A percentile compares a stretch with the other conserved stretches of the same genome.
phyloP scores from a whole-genome alignment of 108 stramenopile genomes.

The Pseudonitzschia multiseries region DNA sequence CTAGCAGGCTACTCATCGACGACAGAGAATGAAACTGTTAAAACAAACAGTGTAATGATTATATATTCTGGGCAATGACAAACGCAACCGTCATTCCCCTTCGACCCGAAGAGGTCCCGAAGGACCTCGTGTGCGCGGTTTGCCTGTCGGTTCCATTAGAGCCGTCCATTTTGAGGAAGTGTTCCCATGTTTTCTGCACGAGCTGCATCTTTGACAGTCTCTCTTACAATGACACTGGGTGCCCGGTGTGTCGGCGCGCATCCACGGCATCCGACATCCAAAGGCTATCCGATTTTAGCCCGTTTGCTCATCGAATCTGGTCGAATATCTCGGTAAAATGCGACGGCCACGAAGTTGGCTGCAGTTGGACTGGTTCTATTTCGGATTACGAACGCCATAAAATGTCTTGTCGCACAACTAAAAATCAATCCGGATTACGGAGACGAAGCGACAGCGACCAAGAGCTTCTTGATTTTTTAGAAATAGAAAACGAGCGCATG shows the following conservation, averaged over 20 bases:
- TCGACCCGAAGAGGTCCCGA: slow-evolving; percentile 17
- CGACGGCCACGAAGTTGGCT: slow-evolving; percentile 14
- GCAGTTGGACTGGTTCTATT: slow-evolving; percentile 32
- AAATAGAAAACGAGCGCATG: neutral
- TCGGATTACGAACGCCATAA: slow-evolving; percentile 15
- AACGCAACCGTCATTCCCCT: neutral
- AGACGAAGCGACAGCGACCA: slow-evolving; percentile 1
- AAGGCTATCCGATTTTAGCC: neutral
- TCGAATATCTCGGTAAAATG: slow-evolving; percentile 27
- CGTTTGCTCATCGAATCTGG: slow-evolving; percentile 27
- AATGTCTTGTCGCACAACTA: neutral
- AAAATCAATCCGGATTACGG: neutral
- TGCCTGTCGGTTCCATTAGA: slow-evolving; percentile 29
- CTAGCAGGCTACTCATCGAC: no score
- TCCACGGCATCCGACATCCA: neutral
- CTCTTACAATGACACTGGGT: neutral
- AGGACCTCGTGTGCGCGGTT: slow-evolving; percentile 31
- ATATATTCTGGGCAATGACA: neutral
- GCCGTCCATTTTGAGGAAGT: slow-evolving; percentile 12
- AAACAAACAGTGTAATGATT: no score
- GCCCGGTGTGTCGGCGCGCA: neutral
- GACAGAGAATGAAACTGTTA: no score
- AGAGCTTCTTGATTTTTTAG: neutral
- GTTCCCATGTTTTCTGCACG: slow-evolving; percentile 30
- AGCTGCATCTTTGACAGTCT: slow-evolving; percentile 20